Base-by-base conservation (phyloP, 768 basidiomycete genomes). In the Russula emetica region DNA sequence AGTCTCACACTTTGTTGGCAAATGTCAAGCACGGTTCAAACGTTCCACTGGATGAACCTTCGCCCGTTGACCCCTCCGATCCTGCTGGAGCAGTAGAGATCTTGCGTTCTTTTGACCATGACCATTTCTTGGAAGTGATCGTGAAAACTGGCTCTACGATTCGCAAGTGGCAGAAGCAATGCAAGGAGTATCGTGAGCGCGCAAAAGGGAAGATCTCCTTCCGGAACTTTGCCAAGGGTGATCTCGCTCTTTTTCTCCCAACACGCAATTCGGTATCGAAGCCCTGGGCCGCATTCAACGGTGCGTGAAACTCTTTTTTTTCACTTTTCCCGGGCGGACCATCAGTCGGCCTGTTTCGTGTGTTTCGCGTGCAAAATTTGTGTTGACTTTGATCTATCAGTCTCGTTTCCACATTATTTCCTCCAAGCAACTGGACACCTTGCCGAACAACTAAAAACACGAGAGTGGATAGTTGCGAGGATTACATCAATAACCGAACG, bases 211-310 rank as follows among this genome's bases (percentile, higher is more conserved):
- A 97, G 76, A 96, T 99, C 61, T 90, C 95, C 0, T 98, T 98
- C 75, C 81, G 93, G 69, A 96, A 95, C 76, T 98, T 98, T 69
- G 80, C 88, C 9, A 95, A 94, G 73, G 94, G 95, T 11, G 97
- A 99, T 75, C 79, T 99, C 56, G 96, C 95, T 1, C 78, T 99
- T 34, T 99, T 99, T 76, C 78, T 99, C 16, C 97, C 97, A 2
- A 99, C 97, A 0, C 81, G 95, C 53, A 98, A 98, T 74, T 93
- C 94, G 32, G 84, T 92, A 7, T 88, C 90, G 49, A 93, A 91
- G 73, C 91, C 93, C 1, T 99, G 97, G 96, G 97, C 96, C 26
- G 97, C 97, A 11, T 99, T 98, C 77, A 99, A 98, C 75, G 90
- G 94, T 94, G 72, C 70, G 85, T 55, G 16, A 28, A 1, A 7